Percentiles rank a stretch among this genome's conserved stretches.
These are phyloP conservation scores for Ephemerocybe angulata DNA, from an alignment of 768 basidiomycete genomes.

Conservation along the genomic window DNA sequence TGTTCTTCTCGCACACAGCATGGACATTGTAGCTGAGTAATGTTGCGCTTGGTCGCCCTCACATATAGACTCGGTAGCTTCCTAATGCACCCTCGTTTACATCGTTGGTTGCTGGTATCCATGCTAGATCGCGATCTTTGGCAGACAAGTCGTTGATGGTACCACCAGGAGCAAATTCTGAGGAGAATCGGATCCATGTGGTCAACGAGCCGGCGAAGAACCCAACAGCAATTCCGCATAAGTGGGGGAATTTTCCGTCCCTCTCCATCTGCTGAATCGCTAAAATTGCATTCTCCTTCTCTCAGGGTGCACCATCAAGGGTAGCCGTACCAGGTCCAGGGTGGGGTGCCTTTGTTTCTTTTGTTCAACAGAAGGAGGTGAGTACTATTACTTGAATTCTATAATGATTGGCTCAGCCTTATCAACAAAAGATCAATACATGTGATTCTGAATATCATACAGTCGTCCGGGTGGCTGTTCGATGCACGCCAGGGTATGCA, in stretches of 20 bases:
- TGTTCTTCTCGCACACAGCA: constrained; percentile 11
- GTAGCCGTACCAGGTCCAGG: constrained; percentile 10
- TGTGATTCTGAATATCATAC: constrained; percentile 19
- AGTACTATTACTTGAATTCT: constrained; percentile 12
- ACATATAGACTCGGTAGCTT: constrained; percentile 15
- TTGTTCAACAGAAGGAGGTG: background rate
- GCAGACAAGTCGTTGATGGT: constrained; percentile 20
- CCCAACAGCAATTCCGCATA: constrained; percentile 12
- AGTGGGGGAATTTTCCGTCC: constrained; percentile 14
- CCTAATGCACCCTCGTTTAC: constrained; percentile 29
- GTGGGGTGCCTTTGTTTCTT: constrained; percentile 1
- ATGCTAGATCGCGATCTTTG: constrained; percentile 20
- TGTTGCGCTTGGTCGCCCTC: constrained; percentile 11
- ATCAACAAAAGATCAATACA: constrained; percentile 6
- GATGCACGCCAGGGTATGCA: constrained; percentile 20
- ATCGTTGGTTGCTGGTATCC: constrained; percentile 32
- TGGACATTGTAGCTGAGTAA: constrained; percentile 18
- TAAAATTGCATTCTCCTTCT: constrained; percentile 17
- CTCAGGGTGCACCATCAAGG: constrained; percentile 25
- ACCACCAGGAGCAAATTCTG: constrained; percentile 27
- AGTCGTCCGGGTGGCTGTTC: constrained; percentile 22
- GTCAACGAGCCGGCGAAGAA: constrained; percentile 25
- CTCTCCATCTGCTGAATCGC: constrained; percentile 10
- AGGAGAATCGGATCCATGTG: constrained; percentile 25
- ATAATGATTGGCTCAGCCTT: constrained; percentile 13